phyloP scores from a whole-genome alignment of 2,329 filamentous ascomycete genomes.

The Aspergillus sp. region DNA sequence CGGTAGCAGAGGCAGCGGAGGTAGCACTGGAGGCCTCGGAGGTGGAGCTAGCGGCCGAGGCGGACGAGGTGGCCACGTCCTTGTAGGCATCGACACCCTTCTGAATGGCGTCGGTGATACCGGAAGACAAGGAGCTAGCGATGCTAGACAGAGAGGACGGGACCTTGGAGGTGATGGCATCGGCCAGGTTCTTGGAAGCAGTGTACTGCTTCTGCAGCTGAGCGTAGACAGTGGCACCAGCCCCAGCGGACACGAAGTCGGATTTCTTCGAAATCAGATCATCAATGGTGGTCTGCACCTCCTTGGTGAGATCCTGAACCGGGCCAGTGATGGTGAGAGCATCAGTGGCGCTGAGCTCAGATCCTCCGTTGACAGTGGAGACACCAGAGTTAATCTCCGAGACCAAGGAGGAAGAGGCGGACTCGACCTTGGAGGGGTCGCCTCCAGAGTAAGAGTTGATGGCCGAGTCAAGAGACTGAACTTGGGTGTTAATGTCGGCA shows the following conservation, averaged over 20 bases:
- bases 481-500: slow-evolving; percentile 21
- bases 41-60: neutral
- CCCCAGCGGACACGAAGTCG: slow-evolving; percentile 27
- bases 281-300: slow-evolving; percentile 28
- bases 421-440: slow-evolving; percentile 20
- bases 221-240: slow-evolving; percentile 24
- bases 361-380: slow-evolving; percentile 24
- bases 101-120: slow-evolving; percentile 36
- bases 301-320: slow-evolving; percentile 30
- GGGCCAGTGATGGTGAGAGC: slow-evolving; percentile 30
- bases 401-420: slow-evolving; percentile 28
- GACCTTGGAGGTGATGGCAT: slow-evolving; percentile 35
- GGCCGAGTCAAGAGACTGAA: slow-evolving; percentile 25
- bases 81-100: slow-evolving; percentile 32
- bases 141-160: slow-evolving; percentile 26
- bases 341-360: slow-evolving; percentile 27
- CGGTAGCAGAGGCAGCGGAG: slow-evolving; percentile 4
- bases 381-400: slow-evolving; percentile 30
- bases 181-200: slow-evolving; percentile 28
- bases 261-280: slow-evolving; percentile 32
- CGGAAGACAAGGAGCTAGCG: slow-evolving; percentile 29
- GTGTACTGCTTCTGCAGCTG: slow-evolving; percentile 29
- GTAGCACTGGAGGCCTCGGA: slow-evolving; percentile 6
- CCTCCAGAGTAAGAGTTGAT: slow-evolving; percentile 31
- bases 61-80: slow-evolving; percentile 13